Percentiles rank a stretch among this genome's conserved stretches.
These are phyloP conservation scores for Trametes polyzona DNA, from an alignment of 1,284 basidiomycete species.

Conservation along the genomic window DNA sequence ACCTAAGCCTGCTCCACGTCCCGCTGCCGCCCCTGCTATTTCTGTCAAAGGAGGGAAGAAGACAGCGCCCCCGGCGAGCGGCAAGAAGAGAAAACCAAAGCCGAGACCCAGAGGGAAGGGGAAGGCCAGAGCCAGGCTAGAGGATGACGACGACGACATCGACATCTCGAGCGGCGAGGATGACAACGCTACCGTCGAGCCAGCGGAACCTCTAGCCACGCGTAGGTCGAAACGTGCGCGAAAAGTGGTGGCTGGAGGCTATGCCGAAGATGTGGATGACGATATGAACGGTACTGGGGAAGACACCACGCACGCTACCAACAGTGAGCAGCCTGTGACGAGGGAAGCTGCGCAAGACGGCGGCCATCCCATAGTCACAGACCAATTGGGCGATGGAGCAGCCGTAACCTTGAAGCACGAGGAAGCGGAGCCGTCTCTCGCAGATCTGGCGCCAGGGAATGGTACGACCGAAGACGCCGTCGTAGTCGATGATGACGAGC, in stretches of 20 bases:
- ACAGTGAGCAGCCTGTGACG: neutral
- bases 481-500: neutral
- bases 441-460: neutral
- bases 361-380: constrained; percentile 18
- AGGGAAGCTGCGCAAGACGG: constrained; percentile 10
- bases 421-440: constrained; percentile 25
- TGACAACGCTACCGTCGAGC: neutral
- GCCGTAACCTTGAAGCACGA: constrained; percentile 23
- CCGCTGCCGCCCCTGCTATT: constrained; percentile 10
- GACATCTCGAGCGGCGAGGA: constrained; percentile 34
- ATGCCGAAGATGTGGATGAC: constrained; percentile 32
- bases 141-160: constrained; percentile 29
- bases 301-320: neutral
- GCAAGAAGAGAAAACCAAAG: constrained; percentile 46
- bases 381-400: constrained; percentile 12
- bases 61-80: constrained; percentile 22
- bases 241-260: constrained; percentile 26
- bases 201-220: constrained; percentile 4
- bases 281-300: neutral
- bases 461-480: constrained; percentile 4
- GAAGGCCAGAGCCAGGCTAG: constrained; percentile 32
- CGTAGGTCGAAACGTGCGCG: constrained; percentile 31
- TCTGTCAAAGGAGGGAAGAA: constrained; percentile 11
- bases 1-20: constrained; percentile 36
- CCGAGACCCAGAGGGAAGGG: constrained; percentile 43